Percentiles rank a stretch among this genome's conserved stretches.
Conservation (phyloP, 140 eudicot genomes). For the Cichorium intybus region DNA sequence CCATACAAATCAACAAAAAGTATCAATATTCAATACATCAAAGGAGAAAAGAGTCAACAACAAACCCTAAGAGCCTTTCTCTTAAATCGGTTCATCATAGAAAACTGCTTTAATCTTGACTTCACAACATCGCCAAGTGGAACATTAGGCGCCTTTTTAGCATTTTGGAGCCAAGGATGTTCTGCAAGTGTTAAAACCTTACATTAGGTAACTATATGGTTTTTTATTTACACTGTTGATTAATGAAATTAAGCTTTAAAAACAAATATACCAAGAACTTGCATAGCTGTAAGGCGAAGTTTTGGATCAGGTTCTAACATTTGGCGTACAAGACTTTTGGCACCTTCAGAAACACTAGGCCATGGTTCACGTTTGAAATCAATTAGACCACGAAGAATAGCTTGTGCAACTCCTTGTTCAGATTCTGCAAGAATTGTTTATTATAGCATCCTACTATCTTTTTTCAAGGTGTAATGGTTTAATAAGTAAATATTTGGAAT, state of each 20-base stretch:
- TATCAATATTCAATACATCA: background rate
- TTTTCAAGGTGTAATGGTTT: background rate
- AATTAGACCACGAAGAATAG: conserved; percentile 70
- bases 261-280: conserved; percentile 69
- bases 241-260: background rate
- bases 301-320: conserved; percentile 90
- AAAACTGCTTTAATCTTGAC: conserved; percentile 79
- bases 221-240: background rate
- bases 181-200: conserved; percentile 30
- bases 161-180: conserved; percentile 83
- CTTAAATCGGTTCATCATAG: conserved; percentile 85
- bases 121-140: conserved; percentile 88
- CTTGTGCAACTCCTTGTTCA: conserved; percentile 92
- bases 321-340: conserved; percentile 71
- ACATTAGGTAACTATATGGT: background rate
- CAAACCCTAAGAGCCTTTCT: conserved; percentile 83
- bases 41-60: conserved; percentile 1
- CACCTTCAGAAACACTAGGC: conserved; percentile 84
- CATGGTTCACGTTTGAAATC: conserved; percentile 87
- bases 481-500: background rate
- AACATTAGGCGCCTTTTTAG: conserved; percentile 80
- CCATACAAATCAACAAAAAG: background rate
- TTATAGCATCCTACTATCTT: too few relatives aligned
- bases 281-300: conserved; percentile 65
- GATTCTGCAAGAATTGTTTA: conserved; percentile 46